Evolutionary conservation across 192 early-diverging fungal species (phyloP).

Genomic region (Gonapodya sp.): DNA sequence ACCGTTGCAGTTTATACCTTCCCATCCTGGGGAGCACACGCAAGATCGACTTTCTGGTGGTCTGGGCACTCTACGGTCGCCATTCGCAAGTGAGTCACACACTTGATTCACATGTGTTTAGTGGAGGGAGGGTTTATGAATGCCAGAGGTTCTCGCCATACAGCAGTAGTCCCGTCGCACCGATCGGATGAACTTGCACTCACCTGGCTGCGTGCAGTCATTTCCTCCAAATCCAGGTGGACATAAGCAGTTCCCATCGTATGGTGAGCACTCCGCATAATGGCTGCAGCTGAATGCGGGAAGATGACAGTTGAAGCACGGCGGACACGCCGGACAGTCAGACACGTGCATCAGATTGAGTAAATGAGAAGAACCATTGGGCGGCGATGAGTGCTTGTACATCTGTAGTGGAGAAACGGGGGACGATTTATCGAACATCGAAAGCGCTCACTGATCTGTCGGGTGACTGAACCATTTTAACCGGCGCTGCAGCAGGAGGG

Average conservation of each 20-base stretch:
- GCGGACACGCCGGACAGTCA: constrained; percentile 35
- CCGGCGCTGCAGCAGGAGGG: neutral
- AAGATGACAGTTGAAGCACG: constrained; percentile 79
- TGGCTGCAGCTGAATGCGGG: constrained; percentile 63
- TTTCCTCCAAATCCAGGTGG: constrained; percentile 71
- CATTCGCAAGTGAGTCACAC: neutral
- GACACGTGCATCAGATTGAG: neutral
- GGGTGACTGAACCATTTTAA: too few species aligned
- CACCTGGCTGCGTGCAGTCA: constrained; percentile 63
- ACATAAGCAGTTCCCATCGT: constrained; percentile 64
- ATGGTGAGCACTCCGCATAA: constrained; percentile 62
- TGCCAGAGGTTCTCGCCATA: neutral
- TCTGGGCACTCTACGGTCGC: neutral
- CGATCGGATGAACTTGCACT: neutral
- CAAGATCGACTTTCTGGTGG: constrained; percentile 25
- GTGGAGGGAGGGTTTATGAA: neutral
- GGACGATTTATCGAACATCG: too few species aligned
- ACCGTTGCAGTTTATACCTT: constrained; percentile 90
- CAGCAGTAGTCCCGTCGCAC: too few species aligned
- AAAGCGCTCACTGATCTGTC: too few species aligned
- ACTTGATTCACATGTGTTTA: neutral
- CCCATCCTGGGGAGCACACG: constrained; percentile 78
- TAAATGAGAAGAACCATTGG: neutral
- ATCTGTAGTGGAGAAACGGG: too few species aligned
- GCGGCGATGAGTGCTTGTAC: neutral